Evolutionary conservation across 2,329 filamentous ascomycete species (phyloP), one percentile per base, ranked within the genome.

Genomic region (Alternaria consortialis): DNA sequence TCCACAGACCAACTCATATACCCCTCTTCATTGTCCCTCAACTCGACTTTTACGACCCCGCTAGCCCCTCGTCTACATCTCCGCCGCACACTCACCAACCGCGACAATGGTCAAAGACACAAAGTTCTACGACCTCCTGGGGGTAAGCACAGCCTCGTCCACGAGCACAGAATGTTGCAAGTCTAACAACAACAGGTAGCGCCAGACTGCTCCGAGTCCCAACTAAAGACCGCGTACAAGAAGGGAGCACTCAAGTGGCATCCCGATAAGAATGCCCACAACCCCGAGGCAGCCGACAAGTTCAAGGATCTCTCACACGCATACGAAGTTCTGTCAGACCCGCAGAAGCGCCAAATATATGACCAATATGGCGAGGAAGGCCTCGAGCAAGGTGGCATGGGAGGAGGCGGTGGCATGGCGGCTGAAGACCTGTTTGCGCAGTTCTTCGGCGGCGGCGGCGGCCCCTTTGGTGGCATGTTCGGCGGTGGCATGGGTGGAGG

Each of bases 341-440:
- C 91, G 39, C 91, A 97, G 80, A 97, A 97, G 86, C 92, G 95
- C 77, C 82, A 88, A 72, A 79, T 98, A 64, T 99, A 99, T 81
- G 95, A 99, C 77, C 93, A 97, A 81, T 97, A 96, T 90, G 95
- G 95, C 70, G 94, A 99, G 84, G 93, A 96, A 74, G 95, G 95
- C 65, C 88, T 99, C 52, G 94, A 98, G 78, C 83, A 86, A 79
- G 94, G 94, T 70, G 94, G 92, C 74, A 60, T 60, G 58, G 91
- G 85, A 47, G 91, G 87, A 62, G 90, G 86, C 63, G 89, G 85
- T 61, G 93, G 93, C 77, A 97, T 97, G 93, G 93, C 92, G 70
- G 94, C 94, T 23, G 95, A 98, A 81, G 94, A 98, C 71, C 86
- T 98, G 65, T 97, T 98, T 78, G 92, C 94, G 44, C 93, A 97